These are phyloP conservation scores for Aureobasidium sp. DNA, from an alignment of 2,329 filamentous ascomycete genomes.

Conservation along the genomic window DNA sequence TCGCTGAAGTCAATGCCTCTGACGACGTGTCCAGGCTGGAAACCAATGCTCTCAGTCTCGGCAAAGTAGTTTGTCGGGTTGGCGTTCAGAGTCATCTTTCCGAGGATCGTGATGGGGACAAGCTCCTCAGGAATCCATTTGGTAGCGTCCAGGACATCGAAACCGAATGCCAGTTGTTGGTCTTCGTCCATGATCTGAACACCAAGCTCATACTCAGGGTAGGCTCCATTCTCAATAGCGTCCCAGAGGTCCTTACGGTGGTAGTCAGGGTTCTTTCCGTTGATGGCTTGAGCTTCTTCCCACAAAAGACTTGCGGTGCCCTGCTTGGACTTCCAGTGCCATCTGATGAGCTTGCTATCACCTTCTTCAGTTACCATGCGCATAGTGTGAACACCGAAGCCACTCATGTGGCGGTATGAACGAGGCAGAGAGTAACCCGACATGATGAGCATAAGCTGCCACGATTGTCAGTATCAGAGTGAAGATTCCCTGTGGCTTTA, in stretches of 20 bases:
- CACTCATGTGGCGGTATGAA: slow-evolving; percentile 40
- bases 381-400: slow-evolving; percentile 42
- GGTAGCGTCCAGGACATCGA: slow-evolving; percentile 50
- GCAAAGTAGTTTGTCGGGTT: slow-evolving; percentile 56
- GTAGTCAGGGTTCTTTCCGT: slow-evolving; percentile 31
- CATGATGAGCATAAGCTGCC: slow-evolving; percentile 43
- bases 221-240: slow-evolving; percentile 39
- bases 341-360: slow-evolving; percentile 40
- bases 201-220: slow-evolving; percentile 44
- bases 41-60: slow-evolving; percentile 56
- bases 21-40: slow-evolving; percentile 53
- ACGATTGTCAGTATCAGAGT: neutral
- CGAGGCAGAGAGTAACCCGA: slow-evolving; percentile 39
- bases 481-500: neutral
- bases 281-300: slow-evolving; percentile 29
- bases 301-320: slow-evolving; percentile 39
- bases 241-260: slow-evolving; percentile 34
- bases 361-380: slow-evolving; percentile 33
- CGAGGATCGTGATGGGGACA: slow-evolving; percentile 53
- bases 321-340: slow-evolving; percentile 29
- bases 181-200: slow-evolving; percentile 48
- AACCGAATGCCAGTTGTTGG: slow-evolving; percentile 40
- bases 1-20: slow-evolving; percentile 8
- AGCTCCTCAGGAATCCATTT: slow-evolving; percentile 47
- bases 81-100: slow-evolving; percentile 34